phyloP scores from a whole-genome alignment of 1,284 basidiomycete species.

The Apiotrichum domesticum region DNA sequence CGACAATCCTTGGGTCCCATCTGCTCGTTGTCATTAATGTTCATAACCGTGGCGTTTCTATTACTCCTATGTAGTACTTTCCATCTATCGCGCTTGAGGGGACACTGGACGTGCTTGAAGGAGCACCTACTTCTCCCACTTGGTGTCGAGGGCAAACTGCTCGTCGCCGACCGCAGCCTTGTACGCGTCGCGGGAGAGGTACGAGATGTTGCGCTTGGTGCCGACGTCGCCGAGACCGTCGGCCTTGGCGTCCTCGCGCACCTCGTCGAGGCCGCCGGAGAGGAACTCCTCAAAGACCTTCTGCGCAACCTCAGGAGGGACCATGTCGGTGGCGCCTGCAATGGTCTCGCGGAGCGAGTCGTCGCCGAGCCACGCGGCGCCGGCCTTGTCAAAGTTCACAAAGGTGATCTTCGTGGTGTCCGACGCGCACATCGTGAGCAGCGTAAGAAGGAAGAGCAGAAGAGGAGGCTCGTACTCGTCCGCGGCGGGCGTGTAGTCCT shows the following conservation, averaged over 20 bases:
- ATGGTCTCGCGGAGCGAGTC: background rate
- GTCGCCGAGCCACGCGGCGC: constrained; percentile 1
- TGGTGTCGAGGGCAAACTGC: constrained; percentile 7
- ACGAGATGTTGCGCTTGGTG: background rate
- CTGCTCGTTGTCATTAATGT: too few species aligned
- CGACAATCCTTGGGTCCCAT: too few species aligned
- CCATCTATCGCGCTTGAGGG: too few species aligned
- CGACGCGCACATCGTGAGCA: constrained; percentile 1
- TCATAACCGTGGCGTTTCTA: too few species aligned
- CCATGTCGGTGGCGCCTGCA: background rate
- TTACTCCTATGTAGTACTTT: too few species aligned
- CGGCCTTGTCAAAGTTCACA: constrained; percentile 3
- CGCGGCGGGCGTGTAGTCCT: background rate
- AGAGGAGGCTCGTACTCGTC: constrained; percentile 1
- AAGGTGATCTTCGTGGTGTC: constrained; percentile 1
- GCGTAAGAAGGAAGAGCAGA: constrained; percentile 5
- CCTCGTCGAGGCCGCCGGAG: background rate
- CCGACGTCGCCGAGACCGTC: constrained; percentile 1
- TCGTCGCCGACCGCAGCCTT: constrained; percentile 1
- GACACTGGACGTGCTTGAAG: background rate
- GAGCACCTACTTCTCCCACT: background rate
- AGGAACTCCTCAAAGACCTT: constrained; percentile 1
- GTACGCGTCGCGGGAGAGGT: constrained; percentile 4
- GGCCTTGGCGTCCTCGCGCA: background rate
- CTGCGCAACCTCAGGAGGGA: background rate